Evolutionary conservation across 257 asterid species (phyloP).

Genomic region (Scutellaria baicalensis): DNA sequence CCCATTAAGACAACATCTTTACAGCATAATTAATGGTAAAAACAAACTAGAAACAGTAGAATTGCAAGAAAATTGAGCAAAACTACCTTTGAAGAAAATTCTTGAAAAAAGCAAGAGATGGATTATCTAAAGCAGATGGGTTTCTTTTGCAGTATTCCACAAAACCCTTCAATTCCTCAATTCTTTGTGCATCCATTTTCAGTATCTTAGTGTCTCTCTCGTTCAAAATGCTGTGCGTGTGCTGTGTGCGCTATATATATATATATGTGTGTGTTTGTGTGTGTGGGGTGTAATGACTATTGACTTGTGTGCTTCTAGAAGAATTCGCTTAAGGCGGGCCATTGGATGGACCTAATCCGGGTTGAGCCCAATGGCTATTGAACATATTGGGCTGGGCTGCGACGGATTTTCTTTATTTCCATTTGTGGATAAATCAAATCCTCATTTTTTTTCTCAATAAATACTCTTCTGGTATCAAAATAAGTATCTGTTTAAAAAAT

Average conservation of each 20-base stretch:
- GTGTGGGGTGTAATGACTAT: not conserved
- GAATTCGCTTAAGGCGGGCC: not conserved
- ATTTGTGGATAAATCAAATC: too few relatives aligned
- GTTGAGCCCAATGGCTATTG: too few relatives aligned
- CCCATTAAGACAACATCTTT: not conserved
- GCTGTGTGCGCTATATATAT: not conserved
- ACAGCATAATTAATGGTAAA: not conserved
- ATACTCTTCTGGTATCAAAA: too few relatives aligned
- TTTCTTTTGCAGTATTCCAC: slow-evolving; percentile 36
- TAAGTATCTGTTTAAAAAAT: too few relatives aligned
- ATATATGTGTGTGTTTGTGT: too few relatives aligned
- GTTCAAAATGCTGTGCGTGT: not conserved
- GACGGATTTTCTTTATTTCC: too few relatives aligned
- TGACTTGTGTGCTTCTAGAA: not conserved
- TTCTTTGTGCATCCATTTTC: slow-evolving; percentile 37
- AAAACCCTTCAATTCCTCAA: slow-evolving; percentile 43
- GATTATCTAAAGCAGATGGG: slow-evolving; percentile 39
- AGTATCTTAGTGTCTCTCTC: not conserved
- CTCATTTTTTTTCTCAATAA: too few relatives aligned
- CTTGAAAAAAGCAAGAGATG: slow-evolving; percentile 55
- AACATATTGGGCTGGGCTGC: too few relatives aligned
- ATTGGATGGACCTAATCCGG: not conserved
- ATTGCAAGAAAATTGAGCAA: not conserved
- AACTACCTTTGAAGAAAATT: slow-evolving; percentile 53
- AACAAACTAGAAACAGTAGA: not conserved